Conservation (phyloP, 2,329 filamentous ascomycete genomes). For the Lasiodiplodia sp. region DNA sequence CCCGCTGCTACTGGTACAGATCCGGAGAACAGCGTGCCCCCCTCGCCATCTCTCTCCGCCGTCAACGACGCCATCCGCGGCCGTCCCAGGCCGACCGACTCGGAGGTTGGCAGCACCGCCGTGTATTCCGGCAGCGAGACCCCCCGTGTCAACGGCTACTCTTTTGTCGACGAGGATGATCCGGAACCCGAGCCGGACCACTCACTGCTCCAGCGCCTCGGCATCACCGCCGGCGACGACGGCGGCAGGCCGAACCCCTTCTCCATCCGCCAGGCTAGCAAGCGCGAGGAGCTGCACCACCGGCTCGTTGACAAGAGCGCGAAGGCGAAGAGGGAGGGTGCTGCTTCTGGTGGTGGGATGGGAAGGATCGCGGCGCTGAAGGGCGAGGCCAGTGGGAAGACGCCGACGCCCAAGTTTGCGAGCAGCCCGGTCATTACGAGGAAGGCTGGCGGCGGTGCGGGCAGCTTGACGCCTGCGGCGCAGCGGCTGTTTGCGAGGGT, state of each 20-base stretch:
- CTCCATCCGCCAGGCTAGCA: slow-evolving; percentile 75
- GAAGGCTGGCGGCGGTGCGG: slow-evolving; percentile 45
- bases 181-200: slow-evolving; percentile 63
- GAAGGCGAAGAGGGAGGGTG: background rate
- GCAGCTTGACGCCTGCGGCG: slow-evolving; percentile 60
- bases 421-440: slow-evolving; percentile 56
- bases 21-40: slow-evolving; percentile 51
- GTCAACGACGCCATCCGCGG: slow-evolving; percentile 84
- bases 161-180: slow-evolving; percentile 70
- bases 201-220: slow-evolving; percentile 82
- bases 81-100: slow-evolving; percentile 55
- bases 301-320: slow-evolving; percentile 74
- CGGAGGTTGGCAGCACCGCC: slow-evolving; percentile 41
- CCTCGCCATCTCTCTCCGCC: slow-evolving; percentile 85
- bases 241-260: slow-evolving; percentile 69
- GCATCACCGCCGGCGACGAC: slow-evolving; percentile 17
- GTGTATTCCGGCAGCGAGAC: slow-evolving; percentile 73
- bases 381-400: slow-evolving; percentile 35
- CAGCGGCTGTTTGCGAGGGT: slow-evolving; percentile 47
- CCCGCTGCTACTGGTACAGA: slow-evolving; percentile 40
- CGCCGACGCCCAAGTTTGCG: slow-evolving; percentile 73
- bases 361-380: slow-evolving; percentile 7
- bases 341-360: background rate
- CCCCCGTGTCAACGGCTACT: slow-evolving; percentile 89
- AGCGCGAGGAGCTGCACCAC: slow-evolving; percentile 81